Percentiles rank a stretch among this genome's conserved stretches.
Evolutionary conservation across 306 rosid genomes (phyloP).

Genomic region (Castanea mollissima): DNA sequence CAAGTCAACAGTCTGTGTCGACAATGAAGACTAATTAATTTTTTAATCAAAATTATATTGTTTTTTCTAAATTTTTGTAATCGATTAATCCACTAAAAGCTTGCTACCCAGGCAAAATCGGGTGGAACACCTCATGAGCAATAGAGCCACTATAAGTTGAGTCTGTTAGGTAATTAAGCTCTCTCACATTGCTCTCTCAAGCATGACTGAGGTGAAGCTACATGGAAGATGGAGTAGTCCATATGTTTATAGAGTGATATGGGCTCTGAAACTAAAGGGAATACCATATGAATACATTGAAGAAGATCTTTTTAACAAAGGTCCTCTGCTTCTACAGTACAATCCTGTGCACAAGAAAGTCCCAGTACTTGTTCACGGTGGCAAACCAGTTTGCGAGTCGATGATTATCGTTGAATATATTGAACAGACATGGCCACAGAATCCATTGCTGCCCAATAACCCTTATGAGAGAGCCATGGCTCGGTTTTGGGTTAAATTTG

Average conservation of each 20-base stretch:
- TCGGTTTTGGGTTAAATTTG: constrained; percentile 46
- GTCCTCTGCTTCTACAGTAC: constrained; percentile 38
- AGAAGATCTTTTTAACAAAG: constrained; percentile 49
- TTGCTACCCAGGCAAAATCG: too few relatives aligned
- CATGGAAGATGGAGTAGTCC: constrained; percentile 52
- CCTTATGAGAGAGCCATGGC: constrained; percentile 42
- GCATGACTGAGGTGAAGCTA: constrained; percentile 32
- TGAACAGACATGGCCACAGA: constrained; percentile 47
- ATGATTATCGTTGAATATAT: constrained; percentile 50
- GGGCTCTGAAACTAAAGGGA: constrained; percentile 53
- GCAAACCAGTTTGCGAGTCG: constrained; percentile 50
- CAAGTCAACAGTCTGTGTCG: too few relatives aligned
- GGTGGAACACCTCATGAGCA: too few relatives aligned
- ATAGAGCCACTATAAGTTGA: too few relatives aligned
- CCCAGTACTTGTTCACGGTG: constrained; percentile 54
- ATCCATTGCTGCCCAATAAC: constrained; percentile 37
- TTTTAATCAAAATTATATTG: too few relatives aligned
- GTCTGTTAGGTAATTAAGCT: constrained; percentile 27
- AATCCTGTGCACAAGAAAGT: constrained; percentile 49
- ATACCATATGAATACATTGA: constrained; percentile 43
- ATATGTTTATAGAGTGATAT: constrained; percentile 40
- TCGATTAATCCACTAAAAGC: too few relatives aligned
- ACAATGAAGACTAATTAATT: too few relatives aligned
- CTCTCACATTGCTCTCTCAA: not conserved
- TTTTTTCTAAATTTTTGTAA: too few relatives aligned